Conservation (phyloP, 1,139 yeast species). For the Diutina mesorugosa region DNA sequence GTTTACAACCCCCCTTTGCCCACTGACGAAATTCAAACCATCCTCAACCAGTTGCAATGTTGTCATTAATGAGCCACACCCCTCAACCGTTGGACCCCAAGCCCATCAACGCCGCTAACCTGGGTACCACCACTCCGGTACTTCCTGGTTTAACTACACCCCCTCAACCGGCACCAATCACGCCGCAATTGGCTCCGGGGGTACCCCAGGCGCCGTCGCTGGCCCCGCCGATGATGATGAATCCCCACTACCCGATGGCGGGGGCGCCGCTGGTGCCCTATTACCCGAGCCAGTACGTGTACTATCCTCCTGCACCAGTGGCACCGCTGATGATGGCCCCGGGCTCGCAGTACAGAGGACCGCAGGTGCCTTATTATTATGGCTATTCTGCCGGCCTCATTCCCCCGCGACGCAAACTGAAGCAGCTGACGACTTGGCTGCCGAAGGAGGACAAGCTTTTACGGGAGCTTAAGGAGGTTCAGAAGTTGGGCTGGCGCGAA, state of each 20-base stretch:
- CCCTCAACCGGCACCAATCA: neutral
- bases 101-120: neutral
- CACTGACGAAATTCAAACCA: neutral
- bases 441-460: slow-evolving; percentile 25
- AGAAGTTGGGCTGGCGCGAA: slow-evolving; percentile 2
- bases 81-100: neutral
- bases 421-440: slow-evolving; percentile 27
- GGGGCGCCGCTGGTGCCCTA: neutral
- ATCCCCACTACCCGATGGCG: neutral
- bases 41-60: neutral
- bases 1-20: neutral
- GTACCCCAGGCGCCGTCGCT: neutral
- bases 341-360: neutral
- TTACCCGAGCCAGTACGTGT: neutral
- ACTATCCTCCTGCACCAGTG: slow-evolving; percentile 1
- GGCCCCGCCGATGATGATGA: neutral
- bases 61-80: slow-evolving; percentile 1
- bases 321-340: neutral
- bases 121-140: neutral
- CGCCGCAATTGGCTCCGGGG: slow-evolving; percentile 1
- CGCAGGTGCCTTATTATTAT: neutral
- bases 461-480: slow-evolving; percentile 22
- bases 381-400: slow-evolving; percentile 2
- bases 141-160: neutral
- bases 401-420: slow-evolving; percentile 11